A percentile compares a stretch with the other conserved stretches of the same genome.
phyloP scores from a whole-genome alignment of 768 basidiomycete genomes.

The Piloderma croceum region DNA sequence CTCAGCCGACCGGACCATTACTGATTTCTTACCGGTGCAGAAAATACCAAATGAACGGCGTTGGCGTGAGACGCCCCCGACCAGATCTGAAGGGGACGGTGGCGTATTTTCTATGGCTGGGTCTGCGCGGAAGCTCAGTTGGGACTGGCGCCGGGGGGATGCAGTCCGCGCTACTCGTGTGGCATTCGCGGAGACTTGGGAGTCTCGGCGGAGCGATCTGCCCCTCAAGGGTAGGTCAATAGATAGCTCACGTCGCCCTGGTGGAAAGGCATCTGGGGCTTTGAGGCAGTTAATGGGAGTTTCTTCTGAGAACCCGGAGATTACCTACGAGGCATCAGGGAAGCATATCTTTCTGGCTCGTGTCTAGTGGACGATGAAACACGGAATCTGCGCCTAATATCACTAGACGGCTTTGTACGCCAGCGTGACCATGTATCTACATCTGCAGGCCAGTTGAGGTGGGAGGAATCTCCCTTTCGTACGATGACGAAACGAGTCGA shows the following conservation, averaged over 20 bases:
- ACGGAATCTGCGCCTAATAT: conserved; percentile 30
- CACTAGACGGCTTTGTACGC: conserved; percentile 25
- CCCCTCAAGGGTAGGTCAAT: not conserved
- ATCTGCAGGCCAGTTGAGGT: too few relatives aligned
- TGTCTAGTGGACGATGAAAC: conserved; percentile 7
- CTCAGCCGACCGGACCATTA: not conserved
- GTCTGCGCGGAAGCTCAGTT: conserved; percentile 16
- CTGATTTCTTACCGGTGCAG: conserved; percentile 26
- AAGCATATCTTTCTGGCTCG: not conserved
- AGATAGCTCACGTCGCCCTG: too few relatives aligned
- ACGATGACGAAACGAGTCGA: conserved; percentile 24
- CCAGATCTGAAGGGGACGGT: conserved; percentile 11
- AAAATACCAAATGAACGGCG: conserved; percentile 32
- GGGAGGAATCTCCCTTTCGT: conserved; percentile 25
- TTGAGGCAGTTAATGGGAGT: too few relatives aligned
- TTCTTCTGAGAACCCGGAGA: too few relatives aligned
- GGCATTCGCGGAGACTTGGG: conserved; percentile 8
- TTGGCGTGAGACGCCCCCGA: conserved; percentile 8
- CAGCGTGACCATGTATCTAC: too few relatives aligned
- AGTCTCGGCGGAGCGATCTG: not conserved
- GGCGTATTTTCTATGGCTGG: conserved; percentile 9
- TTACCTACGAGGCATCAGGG: not conserved
- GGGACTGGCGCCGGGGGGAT: conserved; percentile 21
- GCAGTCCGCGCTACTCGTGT: conserved; percentile 9
- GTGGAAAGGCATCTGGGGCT: too few relatives aligned